phyloP scores from a whole-genome alignment of 345 rosid species.

The Noccaea bulbosa region DNA sequence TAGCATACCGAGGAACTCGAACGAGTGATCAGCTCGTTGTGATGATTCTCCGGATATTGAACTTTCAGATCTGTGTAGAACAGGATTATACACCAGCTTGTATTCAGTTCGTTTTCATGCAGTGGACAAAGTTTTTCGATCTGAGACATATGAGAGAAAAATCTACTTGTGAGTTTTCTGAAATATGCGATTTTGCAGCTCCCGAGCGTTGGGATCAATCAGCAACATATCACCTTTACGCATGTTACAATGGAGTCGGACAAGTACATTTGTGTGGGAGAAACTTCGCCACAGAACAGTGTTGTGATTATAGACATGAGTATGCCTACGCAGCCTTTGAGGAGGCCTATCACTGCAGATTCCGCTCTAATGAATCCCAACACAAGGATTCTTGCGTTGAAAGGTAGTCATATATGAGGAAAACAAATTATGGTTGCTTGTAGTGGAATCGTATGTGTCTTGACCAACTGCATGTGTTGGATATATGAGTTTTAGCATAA shows the following conservation, averaged over 20 bases:
- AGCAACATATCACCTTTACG: conserved; percentile 84
- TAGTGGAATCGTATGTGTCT: too few species aligned
- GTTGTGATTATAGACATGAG: conserved; percentile 94
- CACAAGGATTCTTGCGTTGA: conserved; percentile 82
- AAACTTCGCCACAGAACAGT: conserved; percentile 93
- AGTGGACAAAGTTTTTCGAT: neutral
- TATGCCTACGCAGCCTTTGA: conserved; percentile 92
- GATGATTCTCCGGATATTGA: neutral
- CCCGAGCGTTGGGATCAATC: conserved; percentile 85
- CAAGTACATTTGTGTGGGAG: conserved; percentile 93
- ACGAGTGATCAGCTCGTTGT: neutral
- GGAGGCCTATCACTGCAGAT: conserved; percentile 96
- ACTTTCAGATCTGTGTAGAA: neutral
- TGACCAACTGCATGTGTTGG: too few species aligned
- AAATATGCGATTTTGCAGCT: conserved; percentile 53
- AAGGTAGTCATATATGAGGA: conserved; percentile 49
- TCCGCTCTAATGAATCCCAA: conserved; percentile 94
- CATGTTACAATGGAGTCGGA: conserved; percentile 98
- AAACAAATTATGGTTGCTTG: too few species aligned
- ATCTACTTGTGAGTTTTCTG: neutral
- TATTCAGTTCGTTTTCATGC: neutral
- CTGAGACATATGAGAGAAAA: neutral
- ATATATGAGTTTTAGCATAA: too few species aligned
- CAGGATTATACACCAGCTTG: neutral
- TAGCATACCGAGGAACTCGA: neutral